Conservation (phyloP, 83 land plant species). For the Thuja plicata region DNA sequence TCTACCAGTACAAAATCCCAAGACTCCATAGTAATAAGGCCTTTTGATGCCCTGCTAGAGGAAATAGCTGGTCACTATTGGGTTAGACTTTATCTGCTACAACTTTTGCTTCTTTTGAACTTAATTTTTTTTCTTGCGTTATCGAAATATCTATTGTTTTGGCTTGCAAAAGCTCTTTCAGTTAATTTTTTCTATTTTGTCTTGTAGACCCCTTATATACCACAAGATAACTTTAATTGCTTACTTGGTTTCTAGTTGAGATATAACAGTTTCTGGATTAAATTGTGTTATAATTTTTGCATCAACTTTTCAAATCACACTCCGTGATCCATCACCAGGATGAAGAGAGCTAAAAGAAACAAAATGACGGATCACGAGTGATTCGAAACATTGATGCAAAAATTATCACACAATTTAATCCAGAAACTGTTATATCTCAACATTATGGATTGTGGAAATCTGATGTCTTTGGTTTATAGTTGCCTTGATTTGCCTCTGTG, state of each 20-base stretch:
- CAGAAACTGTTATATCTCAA: no score
- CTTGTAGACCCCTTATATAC: background rate
- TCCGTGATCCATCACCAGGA: no score
- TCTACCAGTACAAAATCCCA: background rate
- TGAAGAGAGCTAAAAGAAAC: no score
- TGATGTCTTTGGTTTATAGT: background rate
- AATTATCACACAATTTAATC: no score
- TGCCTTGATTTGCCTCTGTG: background rate
- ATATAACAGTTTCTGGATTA: no score
- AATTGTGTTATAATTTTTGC: no score
- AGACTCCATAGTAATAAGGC: background rate
- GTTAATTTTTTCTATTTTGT: background rate
- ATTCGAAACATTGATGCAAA: no score
- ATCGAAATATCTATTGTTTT: background rate
- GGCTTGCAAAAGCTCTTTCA: background rate
- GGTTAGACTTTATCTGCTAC: background rate
- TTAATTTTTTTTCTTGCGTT: no score
- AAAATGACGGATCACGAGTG: no score
- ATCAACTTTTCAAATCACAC: no score
- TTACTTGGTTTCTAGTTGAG: background rate
- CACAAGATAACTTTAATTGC: background rate
- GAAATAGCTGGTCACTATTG: background rate
- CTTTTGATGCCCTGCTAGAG: background rate
- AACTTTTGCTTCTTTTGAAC: no score
- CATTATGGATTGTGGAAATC: no score